Conservation (phyloP, 2,329 filamentous ascomycete genomes). For the Xylariaceae sp. region DNA sequence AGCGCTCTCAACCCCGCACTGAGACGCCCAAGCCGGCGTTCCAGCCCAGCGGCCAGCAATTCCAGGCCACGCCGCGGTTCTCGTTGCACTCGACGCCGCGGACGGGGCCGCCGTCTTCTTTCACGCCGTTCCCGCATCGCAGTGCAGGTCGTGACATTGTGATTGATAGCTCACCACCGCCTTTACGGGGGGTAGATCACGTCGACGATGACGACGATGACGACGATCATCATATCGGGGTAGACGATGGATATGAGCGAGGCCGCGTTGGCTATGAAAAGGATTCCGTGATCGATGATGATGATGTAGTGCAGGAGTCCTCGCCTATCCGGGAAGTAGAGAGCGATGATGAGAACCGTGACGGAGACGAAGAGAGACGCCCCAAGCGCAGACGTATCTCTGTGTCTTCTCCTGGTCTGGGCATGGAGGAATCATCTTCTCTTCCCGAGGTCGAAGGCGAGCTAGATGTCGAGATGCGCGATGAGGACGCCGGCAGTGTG, state of each 20-base stretch:
- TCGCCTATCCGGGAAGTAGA: slow-evolving; percentile 24
- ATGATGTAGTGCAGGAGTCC: slow-evolving; percentile 33
- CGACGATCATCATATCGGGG: background rate
- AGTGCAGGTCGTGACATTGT: slow-evolving; percentile 30
- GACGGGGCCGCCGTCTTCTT: slow-evolving; percentile 29
- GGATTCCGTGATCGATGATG: slow-evolving; percentile 12
- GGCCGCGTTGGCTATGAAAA: background rate
- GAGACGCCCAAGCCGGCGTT: slow-evolving; percentile 38
- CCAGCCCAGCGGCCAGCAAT: slow-evolving; percentile 39
- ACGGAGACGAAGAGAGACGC: slow-evolving; percentile 28
- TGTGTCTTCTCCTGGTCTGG: slow-evolving; percentile 36
- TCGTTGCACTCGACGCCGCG: slow-evolving; percentile 42
- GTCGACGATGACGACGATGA: slow-evolving; percentile 11
- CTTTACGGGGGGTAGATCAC: slow-evolving; percentile 6
- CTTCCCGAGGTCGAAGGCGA: slow-evolving; percentile 5
- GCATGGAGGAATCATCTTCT: slow-evolving; percentile 8
- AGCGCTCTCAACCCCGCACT: slow-evolving; percentile 36
- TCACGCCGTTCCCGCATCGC: slow-evolving; percentile 29
- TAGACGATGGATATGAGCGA: background rate
- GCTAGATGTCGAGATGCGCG: slow-evolving; percentile 31
- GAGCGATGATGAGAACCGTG: slow-evolving; percentile 1
- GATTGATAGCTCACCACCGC: slow-evolving; percentile 40
- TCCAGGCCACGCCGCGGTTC: slow-evolving; percentile 44
- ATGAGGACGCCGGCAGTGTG: slow-evolving; percentile 12
- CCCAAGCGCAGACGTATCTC: slow-evolving; percentile 49